Base-by-base conservation (phyloP, 768 basidiomycete species). In the Hericium alpestre region DNA sequence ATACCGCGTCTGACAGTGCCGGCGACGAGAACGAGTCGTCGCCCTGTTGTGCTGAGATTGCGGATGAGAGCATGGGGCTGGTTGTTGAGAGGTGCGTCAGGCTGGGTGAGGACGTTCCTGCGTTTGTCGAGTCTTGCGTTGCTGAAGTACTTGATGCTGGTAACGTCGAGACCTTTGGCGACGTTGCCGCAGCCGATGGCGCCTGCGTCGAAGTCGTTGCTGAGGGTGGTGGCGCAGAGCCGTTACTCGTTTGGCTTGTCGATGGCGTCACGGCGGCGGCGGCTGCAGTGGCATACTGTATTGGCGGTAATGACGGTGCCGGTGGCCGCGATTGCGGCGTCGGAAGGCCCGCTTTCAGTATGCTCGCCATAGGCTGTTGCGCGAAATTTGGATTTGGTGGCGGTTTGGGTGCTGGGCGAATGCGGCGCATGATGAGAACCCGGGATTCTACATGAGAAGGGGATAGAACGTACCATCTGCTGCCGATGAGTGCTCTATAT, bases 251-350 rank as follows among this genome's bases (percentile, higher is more conserved):
- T 47, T 61, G 60, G 51, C 62, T 61, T 9, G 67, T 47, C 54
- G 67, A 60, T 32, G 73, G 64, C 9, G 71, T 66, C 20, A 79
- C 76, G 5, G 80, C 79, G 6, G 79, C 80, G 1, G 92, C 93
- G 2, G 93, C 94, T 0, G 92, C 93, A n/a, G 91, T 82, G 37
- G 95, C 87, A 67, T 96, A 96, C 52, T 88, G 79, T 66, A 94
- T 89, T 12, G 92, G 87, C 47, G 91, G 87, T 56, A 90, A 69
- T 20, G 77, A 11, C 12, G 55, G 50, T 20, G 23, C 68, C 37
- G 76, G 76, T 62, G 79, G 78, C 55, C 76, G 80, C 58, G 76
- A 78, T 55, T 79, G 74, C 61, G 80, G 68, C 55, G 73, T 67
- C 20, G 79, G 79, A n/a, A 90, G 69, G 20, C 83, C 80, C 38